These are phyloP conservation scores for Lycium barbarum DNA, from an alignment of 257 asterid genomes.

Conservation along the genomic window DNA sequence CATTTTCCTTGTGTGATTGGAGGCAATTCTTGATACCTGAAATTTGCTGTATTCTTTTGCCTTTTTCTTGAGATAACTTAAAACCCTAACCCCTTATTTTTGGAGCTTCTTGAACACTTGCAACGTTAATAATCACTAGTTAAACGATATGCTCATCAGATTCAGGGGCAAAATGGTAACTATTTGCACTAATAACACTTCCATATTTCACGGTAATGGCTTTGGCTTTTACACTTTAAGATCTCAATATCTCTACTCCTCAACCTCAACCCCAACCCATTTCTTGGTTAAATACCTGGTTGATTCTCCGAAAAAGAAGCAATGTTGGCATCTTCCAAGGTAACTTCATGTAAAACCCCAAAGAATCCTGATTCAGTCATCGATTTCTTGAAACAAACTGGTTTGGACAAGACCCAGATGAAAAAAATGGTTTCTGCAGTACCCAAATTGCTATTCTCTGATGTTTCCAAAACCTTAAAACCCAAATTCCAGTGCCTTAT, in stretches of 20 bases:
- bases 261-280: not conserved
- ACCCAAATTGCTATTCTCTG: not conserved
- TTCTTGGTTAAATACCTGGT: slow-evolving; percentile 22
- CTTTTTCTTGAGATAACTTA: too few relatives aligned
- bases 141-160: not conserved
- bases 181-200: too few relatives aligned
- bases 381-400: slow-evolving; percentile 24
- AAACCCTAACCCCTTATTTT: too few relatives aligned
- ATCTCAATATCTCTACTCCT: not conserved
- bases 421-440: not conserved
- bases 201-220: too few relatives aligned
- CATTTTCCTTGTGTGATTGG: too few relatives aligned
- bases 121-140: too few relatives aligned
- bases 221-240: not conserved
- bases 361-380: slow-evolving; percentile 25
- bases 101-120: too few relatives aligned
- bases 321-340: too few relatives aligned
- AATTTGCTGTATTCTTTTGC: too few relatives aligned
- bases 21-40: too few relatives aligned
- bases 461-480: slow-evolving; percentile 24
- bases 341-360: not conserved
- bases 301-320: slow-evolving; percentile 32
- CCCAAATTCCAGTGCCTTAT: slow-evolving; percentile 23
- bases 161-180: not conserved
- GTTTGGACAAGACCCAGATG: slow-evolving; percentile 19